Conservation (phyloP, 2,329 filamentous ascomycete species). For the Xylariomycetidae sp. region DNA sequence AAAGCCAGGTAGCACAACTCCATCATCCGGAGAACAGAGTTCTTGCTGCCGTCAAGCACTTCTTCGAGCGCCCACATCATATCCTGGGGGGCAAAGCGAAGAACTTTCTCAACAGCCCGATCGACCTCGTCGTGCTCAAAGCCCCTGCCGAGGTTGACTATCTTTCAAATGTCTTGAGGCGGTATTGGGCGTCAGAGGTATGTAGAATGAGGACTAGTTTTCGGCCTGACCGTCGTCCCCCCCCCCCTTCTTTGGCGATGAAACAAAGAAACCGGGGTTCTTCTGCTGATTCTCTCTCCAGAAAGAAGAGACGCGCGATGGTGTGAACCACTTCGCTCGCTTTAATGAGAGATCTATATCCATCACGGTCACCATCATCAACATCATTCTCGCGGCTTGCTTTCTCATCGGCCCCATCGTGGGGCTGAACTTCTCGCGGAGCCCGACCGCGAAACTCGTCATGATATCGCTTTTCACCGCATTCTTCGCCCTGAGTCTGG, state of each 20-base stretch:
- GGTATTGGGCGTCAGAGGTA: slow-evolving; percentile 1
- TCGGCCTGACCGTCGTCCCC: too few relatives aligned
- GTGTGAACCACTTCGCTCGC: slow-evolving; percentile 1
- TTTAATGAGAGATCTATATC: slow-evolving; percentile 6
- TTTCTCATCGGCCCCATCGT: slow-evolving; percentile 6
- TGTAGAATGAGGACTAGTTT: too few relatives aligned
- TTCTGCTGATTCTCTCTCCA: too few relatives aligned
- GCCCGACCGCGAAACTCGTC: slow-evolving; percentile 20
- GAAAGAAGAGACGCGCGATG: too few relatives aligned
- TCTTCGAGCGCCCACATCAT: slow-evolving; percentile 2
- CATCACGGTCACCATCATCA: slow-evolving; percentile 1
- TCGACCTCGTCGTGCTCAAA: slow-evolving; percentile 4
- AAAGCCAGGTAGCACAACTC: slow-evolving; percentile 6
- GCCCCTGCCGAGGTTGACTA: slow-evolving; percentile 1
- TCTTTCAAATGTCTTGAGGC: slow-evolving; percentile 4
- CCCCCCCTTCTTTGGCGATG: too few relatives aligned
- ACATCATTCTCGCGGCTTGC: slow-evolving; percentile 3
- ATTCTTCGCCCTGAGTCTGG: slow-evolving; percentile 11
- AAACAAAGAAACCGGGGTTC: too few relatives aligned
- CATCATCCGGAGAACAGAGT: slow-evolving; percentile 4
- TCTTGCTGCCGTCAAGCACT: slow-evolving; percentile 2
- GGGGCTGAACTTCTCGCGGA: slow-evolving; percentile 2
- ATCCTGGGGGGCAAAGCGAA: slow-evolving; percentile 3
- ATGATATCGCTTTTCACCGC: slow-evolving; percentile 10
- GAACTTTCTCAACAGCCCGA: slow-evolving; percentile 2